Evolutionary conservation across 768 basidiomycete genomes (phyloP), one percentile per base, ranked within the genome.

Genomic region (Mycena rebaudengoi): DNA sequence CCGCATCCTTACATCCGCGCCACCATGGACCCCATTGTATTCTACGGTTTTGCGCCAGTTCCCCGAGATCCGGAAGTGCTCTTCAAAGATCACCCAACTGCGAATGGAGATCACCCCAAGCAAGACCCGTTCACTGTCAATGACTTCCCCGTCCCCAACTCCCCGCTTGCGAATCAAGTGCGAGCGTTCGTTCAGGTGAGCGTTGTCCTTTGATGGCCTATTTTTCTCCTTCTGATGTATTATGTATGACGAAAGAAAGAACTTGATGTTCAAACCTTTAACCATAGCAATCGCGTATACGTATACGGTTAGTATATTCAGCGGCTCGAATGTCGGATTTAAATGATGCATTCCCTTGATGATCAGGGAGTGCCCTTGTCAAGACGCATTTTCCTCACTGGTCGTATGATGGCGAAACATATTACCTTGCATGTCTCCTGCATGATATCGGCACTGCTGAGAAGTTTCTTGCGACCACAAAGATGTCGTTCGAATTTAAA

Each of bases 401-500:
- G 82, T 61, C 73, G n/a, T 84, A 79, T 72, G 78, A 80, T 64
- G 71, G 73, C n/a, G 81, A 85, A 76, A 82, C 83, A 25, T 85
- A 83, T 71, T 85, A 82, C 70, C 75, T 86, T 33, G 74, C 82
- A 30, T 85, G 84, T 65, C 74, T 86, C 25, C 74, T 86, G 60
- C 85, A 86, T 66, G 85, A 86, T 66, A 82, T 86, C 45, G 85
- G 85, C 44, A 83, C 83, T 4, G 83, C 82, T 7, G 78, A 83
- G 45, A 75, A 74, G 23, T 85, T 81, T 67, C 74, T 85, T 45
- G 64, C 79, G n/a, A 83, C 80, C 25, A 86, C 85, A n/a, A 84
- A 84, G 62, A 73, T 86, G 72, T 83, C 82, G 14, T 86, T 87
- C 67, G 86, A 87, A 73, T 85, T 84, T 75, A 83, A 83, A 69